Percentiles rank a stretch among this genome's conserved stretches.
These are phyloP conservation scores for Colletotrichum tamarilloi DNA, from an alignment of 2,329 filamentous ascomycete genomes.

Conservation along the genomic window DNA sequence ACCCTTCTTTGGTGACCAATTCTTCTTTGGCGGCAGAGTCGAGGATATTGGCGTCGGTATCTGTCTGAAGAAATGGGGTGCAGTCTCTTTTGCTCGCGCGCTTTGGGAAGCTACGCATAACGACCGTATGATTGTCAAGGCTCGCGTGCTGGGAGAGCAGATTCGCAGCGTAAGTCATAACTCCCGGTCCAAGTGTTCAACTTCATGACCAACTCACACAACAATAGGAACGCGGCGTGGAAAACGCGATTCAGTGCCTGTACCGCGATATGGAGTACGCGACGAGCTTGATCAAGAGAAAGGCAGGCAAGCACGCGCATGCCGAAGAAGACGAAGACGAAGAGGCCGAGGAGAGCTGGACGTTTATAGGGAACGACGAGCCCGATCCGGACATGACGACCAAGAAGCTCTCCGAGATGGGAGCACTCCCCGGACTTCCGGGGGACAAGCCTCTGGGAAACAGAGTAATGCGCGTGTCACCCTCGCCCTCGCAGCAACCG, in stretches of 20 bases:
- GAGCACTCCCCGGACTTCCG: not conserved
- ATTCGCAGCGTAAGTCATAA: constrained; percentile 79
- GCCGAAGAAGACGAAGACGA: constrained; percentile 60
- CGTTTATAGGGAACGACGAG: constrained; percentile 77
- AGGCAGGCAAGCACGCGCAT: constrained; percentile 61
- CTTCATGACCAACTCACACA: constrained; percentile 41
- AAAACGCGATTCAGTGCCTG: constrained; percentile 88
- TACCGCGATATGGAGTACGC: constrained; percentile 97
- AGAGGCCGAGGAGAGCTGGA: constrained; percentile 88
- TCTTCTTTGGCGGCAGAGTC: constrained; percentile 90
- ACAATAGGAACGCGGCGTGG: constrained; percentile 86
- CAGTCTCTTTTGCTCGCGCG: constrained; percentile 84
- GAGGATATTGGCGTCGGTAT: constrained; percentile 95
- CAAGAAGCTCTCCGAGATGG: constrained; percentile 47
- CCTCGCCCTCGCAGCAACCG: constrained; percentile 20
- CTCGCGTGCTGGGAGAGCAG: constrained; percentile 81
- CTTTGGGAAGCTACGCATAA: constrained; percentile 93
- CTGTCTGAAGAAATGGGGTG: constrained; percentile 88
- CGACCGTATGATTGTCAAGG: constrained; percentile 91
- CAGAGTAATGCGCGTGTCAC: constrained; percentile 5
- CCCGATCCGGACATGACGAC: constrained; percentile 56
- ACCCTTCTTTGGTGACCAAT: constrained; percentile 98
- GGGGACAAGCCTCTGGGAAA: constrained; percentile 23
- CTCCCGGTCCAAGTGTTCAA: not conserved
- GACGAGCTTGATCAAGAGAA: constrained; percentile 80